Percentiles rank a stretch among this genome's conserved stretches.
phyloP scores from a whole-genome alignment of 1,284 basidiomycete species.

The Heterobasidion annosum region DNA sequence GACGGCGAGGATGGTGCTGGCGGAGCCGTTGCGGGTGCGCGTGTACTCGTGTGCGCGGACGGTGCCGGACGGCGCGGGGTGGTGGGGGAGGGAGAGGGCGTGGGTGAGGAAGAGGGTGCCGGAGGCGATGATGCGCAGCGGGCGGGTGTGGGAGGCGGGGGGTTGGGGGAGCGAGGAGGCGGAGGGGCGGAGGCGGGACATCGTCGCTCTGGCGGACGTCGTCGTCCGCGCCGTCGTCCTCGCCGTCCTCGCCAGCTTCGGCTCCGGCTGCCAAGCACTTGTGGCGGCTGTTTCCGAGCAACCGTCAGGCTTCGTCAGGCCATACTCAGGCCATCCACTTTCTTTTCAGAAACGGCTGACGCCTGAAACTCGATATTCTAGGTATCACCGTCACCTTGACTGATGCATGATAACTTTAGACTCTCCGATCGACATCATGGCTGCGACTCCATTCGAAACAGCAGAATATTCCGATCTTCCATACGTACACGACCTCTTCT shows the following conservation, averaged over 20 bases:
- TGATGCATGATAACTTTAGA: no score
- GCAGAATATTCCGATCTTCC: no score
- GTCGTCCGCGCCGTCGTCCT: not conserved
- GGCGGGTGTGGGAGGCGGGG: constrained; percentile 12
- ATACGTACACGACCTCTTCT: no score
- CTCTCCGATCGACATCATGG: no score
- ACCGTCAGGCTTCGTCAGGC: no score
- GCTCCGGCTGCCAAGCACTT: no score
- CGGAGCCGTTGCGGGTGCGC: constrained; percentile 59
- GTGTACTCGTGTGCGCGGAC: constrained; percentile 63
- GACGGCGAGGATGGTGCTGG: constrained; percentile 59
- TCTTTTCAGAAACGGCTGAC: no score
- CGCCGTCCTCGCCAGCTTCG: not conserved
- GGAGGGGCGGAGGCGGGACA: constrained; percentile 19
- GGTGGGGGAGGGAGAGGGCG: constrained; percentile 48
- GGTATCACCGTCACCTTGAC: no score
- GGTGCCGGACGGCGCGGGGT: constrained; percentile 49
- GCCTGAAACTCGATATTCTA: no score
- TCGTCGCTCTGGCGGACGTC: not conserved
- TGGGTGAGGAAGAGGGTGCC: constrained; percentile 74
- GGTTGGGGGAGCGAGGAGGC: constrained; percentile 5
- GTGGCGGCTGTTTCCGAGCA: no score
- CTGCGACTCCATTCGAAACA: no score
- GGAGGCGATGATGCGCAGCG: constrained; percentile 65
- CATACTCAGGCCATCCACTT: no score